Percentiles rank a stretch among this genome's conserved stretches.
phyloP scores from a whole-genome alignment of 768 basidiomycete species.

The Pleurotus salmoneostramineus region DNA sequence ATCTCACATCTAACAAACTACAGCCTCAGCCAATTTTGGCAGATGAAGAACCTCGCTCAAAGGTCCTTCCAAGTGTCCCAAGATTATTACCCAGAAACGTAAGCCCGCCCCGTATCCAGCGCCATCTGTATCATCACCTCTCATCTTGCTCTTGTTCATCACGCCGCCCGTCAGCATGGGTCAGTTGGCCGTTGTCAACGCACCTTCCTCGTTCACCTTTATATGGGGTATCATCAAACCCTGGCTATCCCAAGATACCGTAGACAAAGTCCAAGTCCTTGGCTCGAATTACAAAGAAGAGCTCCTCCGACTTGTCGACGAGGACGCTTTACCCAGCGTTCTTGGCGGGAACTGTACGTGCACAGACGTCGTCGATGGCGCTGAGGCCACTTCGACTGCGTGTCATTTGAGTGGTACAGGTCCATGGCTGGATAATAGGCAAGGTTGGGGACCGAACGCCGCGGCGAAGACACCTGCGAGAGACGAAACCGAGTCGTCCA shows the following conservation, averaged over 20 bases:
- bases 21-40: conserved; percentile 71
- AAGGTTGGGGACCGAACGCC: conserved; percentile 42
- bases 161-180: conserved; percentile 50
- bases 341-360: conserved; percentile 71
- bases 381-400: conserved; percentile 33
- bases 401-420: conserved; percentile 63
- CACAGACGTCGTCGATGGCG: conserved; percentile 14
- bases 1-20: background rate
- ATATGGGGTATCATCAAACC: conserved; percentile 70
- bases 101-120: conserved; percentile 15
- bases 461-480: conserved; percentile 10
- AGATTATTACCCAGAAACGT: conserved; percentile 80
- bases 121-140: background rate
- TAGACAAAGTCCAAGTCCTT: conserved; percentile 61
- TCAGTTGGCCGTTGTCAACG: conserved; percentile 66
- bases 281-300: conserved; percentile 55
- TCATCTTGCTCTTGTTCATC: background rate
- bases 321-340: conserved; percentile 54
- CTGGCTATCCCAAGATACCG: conserved; percentile 73
- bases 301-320: conserved; percentile 57
- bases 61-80: conserved; percentile 71
- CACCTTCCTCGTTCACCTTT: conserved; percentile 66
- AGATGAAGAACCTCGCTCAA: conserved; percentile 62
- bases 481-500: background rate
- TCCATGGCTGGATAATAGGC: conserved; percentile 65